phyloP scores from a whole-genome alignment of 352 stramenopile species.

The Vaucheria bursata region DNA sequence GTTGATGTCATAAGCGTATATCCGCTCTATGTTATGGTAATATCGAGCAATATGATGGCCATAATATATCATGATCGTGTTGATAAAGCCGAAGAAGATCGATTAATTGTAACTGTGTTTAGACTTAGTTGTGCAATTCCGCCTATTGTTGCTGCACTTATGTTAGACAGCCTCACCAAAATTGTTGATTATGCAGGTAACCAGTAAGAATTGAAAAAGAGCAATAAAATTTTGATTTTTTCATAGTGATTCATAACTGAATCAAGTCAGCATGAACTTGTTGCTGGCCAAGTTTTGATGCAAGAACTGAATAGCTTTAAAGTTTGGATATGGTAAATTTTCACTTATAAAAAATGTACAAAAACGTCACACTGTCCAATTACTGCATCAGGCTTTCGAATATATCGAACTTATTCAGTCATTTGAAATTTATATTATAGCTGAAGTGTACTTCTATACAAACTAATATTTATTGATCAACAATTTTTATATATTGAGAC shows the following conservation, averaged over 20 bases:
- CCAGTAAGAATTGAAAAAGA: neutral
- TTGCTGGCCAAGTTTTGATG: too few relatives aligned
- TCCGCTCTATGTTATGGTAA: constrained; percentile 44
- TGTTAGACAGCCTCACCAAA: constrained; percentile 26
- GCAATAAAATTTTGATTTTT: neutral
- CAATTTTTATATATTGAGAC: neutral
- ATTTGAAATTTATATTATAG: too few relatives aligned
- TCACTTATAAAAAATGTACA: too few relatives aligned
- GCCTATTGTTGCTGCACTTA: constrained; percentile 27
- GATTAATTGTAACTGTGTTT: constrained; percentile 38
- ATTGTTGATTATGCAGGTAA: constrained; percentile 46
- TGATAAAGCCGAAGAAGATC: constrained; percentile 35
- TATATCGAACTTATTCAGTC: too few relatives aligned
- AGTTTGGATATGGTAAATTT: too few relatives aligned
- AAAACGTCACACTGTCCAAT: too few relatives aligned
- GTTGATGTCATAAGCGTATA: constrained; percentile 46
- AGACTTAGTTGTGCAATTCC: constrained; percentile 31
- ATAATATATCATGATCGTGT: constrained; percentile 12
- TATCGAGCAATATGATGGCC: too few relatives aligned
- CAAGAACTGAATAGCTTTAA: too few relatives aligned
- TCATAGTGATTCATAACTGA: neutral
- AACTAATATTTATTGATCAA: neutral
- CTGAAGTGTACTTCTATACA: neutral
- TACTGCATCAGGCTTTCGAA: too few relatives aligned
- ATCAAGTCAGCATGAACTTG: neutral